Base-by-base conservation (phyloP, 2,329 filamentous ascomycete species). In the Penicillium paneum region DNA sequence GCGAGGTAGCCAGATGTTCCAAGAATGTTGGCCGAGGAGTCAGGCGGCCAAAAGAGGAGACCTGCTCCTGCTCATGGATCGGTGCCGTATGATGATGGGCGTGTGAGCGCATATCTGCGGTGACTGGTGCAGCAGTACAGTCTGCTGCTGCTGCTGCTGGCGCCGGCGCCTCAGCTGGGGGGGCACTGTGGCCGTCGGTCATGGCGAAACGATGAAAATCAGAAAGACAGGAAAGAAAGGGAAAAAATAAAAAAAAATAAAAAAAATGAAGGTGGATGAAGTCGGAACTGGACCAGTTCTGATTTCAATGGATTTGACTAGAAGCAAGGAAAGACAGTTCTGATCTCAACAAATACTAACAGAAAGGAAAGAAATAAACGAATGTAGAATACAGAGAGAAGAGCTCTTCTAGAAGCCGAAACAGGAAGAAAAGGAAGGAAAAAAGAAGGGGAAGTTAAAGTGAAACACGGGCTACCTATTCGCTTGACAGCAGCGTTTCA, bases 1-100 rank as follows among this genome's bases (percentile, higher is more conserved):
- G 65, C 13, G 67, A 69, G 35, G 59, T 64, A 31, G 64, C 70
- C 8, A 73, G 51, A 45, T 73, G 65, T 34, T 65, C 63, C 39
- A 73, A 55, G 38, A 71, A 73, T 11, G 68, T 70, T 17, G 70
- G 70, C 17, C 70, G 67, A 17, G 69, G 69, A 2, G 67, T 70
- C 1, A 70, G 21, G 31, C 46, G 44, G 26, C 63, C 60, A 15
- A 52, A 59, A 29, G 52, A 44, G 52, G 64, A 64, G 51, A 55
- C 60, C 51, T 64, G 65, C 54, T 68, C 65, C 55, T 63, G 61
- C 17, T 39, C 36, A n/a, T 56, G 54, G 43, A 43, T 34, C 8
- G 47, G 39, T 26, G 32, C 21, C 15, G 58, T n/a, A 11, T 56
- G 54, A 49, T 65, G 54, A 26, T 63, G 55, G 32, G 44, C 52